phyloP scores from a whole-genome alignment of 2,329 filamentous ascomycete genomes.

The Drechmeria coniospora region DNA sequence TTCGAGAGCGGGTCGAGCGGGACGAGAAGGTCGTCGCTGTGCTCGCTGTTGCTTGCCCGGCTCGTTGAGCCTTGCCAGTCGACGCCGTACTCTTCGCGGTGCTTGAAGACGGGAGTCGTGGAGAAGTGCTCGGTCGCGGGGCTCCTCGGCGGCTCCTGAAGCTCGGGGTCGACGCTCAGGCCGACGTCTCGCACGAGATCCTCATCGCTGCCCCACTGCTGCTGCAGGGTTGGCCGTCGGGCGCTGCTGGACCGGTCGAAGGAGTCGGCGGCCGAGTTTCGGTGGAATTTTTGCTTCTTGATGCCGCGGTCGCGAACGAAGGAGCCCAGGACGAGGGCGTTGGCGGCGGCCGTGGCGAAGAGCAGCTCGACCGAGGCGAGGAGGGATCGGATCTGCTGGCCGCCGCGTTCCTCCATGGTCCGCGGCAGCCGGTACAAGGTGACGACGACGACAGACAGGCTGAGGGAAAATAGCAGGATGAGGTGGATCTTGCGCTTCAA shows the following conservation, averaged over 20 bases:
- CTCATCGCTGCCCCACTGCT: constrained; percentile 78
- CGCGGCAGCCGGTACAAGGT: constrained; percentile 70
- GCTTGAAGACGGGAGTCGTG: constrained; percentile 19
- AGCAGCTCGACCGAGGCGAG: constrained; percentile 83
- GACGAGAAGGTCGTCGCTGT: constrained; percentile 30
- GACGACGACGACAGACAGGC: constrained; percentile 62
- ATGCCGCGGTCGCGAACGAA: constrained; percentile 82
- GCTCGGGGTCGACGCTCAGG: constrained; percentile 42
- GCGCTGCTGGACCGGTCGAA: constrained; percentile 29
- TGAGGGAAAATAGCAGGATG: constrained; percentile 67
- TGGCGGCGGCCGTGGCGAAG: constrained; percentile 74
- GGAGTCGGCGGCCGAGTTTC: constrained; percentile 47
- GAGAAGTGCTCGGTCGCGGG: constrained; percentile 14
- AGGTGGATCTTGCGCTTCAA: constrained; percentile 67
- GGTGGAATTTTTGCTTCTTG: constrained; percentile 76
- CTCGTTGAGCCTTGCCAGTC: constrained; percentile 31
- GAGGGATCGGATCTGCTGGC: constrained; percentile 77
- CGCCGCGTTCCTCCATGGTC: constrained; percentile 54
- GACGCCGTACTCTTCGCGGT: constrained; percentile 21
- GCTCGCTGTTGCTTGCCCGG: constrained; percentile 20
- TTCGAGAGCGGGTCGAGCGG: constrained; percentile 18
- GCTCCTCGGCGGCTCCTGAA: constrained; percentile 23
- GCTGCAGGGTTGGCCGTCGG: constrained; percentile 36
- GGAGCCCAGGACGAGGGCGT: constrained; percentile 77
- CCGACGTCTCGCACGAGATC: constrained; percentile 74